Conservation (phyloP, 2,329 filamentous ascomycete species). For the Raffaelea arxii region DNA sequence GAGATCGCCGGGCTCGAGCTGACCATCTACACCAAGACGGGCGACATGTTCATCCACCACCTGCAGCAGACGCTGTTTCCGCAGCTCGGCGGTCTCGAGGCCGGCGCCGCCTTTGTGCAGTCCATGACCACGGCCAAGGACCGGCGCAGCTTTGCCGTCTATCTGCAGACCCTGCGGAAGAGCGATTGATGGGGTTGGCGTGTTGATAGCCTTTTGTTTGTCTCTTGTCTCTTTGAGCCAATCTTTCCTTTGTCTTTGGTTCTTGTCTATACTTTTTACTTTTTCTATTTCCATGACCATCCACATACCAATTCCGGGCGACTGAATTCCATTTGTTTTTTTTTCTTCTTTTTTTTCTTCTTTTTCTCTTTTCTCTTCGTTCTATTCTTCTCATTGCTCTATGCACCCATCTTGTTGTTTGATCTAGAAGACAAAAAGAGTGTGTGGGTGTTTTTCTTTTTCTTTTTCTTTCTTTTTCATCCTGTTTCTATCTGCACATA, state of each 20-base stretch:
- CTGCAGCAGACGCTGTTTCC: constrained; percentile 56
- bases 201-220: not conserved
- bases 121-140: constrained; percentile 49
- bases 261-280: not conserved
- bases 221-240: not conserved
- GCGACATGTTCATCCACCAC: constrained; percentile 66
- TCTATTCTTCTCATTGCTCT: not conserved
- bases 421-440: no score
- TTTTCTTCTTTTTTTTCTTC: not conserved
- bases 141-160: constrained; percentile 53
- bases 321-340: not conserved
- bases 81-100: constrained; percentile 45
- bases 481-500: not conserved
- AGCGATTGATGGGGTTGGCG: constrained; percentile 14
- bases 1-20: constrained; percentile 86
- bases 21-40: constrained; percentile 83
- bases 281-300: not conserved
- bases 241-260: not conserved
- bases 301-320: not conserved
- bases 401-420: no score
- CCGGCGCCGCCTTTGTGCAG: constrained; percentile 49
- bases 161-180: constrained; percentile 50
- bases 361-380: not conserved
- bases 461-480: not conserved
- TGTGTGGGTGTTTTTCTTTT: not conserved